Conservation (phyloP, 345 rosid genomes). For the Acer campestre region DNA sequence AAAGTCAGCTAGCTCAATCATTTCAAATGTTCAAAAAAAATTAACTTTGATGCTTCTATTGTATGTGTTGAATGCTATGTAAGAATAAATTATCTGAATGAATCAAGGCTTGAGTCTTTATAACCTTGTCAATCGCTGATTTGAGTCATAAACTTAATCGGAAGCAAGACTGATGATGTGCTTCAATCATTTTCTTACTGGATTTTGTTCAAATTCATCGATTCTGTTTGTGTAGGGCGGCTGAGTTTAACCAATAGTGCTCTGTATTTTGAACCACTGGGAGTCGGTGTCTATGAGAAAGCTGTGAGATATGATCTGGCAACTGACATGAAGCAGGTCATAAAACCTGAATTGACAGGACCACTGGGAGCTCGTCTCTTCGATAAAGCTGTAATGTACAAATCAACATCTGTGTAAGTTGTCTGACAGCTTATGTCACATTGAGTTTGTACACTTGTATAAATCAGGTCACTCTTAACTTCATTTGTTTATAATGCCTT, state of each 20-base stretch:
- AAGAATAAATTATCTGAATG: not conserved
- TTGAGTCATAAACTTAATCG: slow-evolving; percentile 11
- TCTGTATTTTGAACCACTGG: slow-evolving; percentile 86
- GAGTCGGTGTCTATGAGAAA: slow-evolving; percentile 78
- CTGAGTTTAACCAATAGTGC: slow-evolving; percentile 82
- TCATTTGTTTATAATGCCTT: slow-evolving; percentile 15
- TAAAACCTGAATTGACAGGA: slow-evolving; percentile 91
- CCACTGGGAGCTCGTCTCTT: slow-evolving; percentile 96
- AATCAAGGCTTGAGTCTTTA: not conserved
- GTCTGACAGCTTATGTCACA: slow-evolving; percentile 17
- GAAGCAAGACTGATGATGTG: slow-evolving; percentile 7
- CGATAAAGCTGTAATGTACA: slow-evolving; percentile 97
- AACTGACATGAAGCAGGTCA: slow-evolving; percentile 74
- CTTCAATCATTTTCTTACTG: not conserved
- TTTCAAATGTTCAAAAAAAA: not conserved
- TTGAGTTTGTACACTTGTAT: slow-evolving; percentile 19
- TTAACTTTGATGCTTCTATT: not conserved
- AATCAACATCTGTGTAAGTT: slow-evolving; percentile 71
- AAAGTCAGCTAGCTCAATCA: not conserved
- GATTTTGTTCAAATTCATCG: slow-evolving; percentile 22
- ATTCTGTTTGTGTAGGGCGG: slow-evolving; percentile 62
- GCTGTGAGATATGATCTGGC: slow-evolving; percentile 81
- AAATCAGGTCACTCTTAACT: slow-evolving; percentile 7
- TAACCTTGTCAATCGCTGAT: not conserved
- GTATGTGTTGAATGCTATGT: too few species aligned